Percentiles rank a stretch among this genome's conserved stretches.
Conservation (phyloP, 176 grass and related monocot species). For the Poa pratensis region DNA sequence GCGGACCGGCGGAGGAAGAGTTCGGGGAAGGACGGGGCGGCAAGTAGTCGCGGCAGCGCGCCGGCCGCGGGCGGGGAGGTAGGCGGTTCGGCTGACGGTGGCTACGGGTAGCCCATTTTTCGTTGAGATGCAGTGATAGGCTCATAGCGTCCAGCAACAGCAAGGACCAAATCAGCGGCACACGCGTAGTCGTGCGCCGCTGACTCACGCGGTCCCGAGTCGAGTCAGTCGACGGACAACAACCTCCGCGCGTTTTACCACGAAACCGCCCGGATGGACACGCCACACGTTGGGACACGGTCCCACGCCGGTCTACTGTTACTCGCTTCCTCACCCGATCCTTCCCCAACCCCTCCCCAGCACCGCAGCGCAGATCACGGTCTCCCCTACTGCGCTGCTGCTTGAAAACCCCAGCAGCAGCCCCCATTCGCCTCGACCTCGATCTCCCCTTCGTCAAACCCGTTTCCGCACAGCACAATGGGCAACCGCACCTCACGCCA, state of each 20-base stretch:
- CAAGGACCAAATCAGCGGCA: not conserved
- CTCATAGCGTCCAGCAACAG: not conserved
- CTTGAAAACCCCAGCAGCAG: not conserved
- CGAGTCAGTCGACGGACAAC: not conserved
- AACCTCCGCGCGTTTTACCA: not conserved
- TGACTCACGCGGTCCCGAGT: not conserved
- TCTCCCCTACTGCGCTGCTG: not conserved
- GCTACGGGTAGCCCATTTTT: no score
- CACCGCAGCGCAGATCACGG: not conserved
- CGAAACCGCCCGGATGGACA: not conserved
- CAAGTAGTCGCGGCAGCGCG: no score
- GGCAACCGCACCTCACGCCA: constrained; percentile 78
- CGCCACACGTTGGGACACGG: not conserved
- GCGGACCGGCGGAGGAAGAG: no score
- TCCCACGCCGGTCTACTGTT: not conserved
- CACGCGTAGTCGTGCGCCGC: not conserved
- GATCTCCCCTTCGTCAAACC: constrained; percentile 30
- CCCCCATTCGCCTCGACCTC: not conserved
- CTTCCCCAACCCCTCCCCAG: constrained; percentile 25
- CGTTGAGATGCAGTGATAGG: no score
- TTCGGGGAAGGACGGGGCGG: no score
- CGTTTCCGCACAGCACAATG: constrained; percentile 50
- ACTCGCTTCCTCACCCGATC: not conserved
- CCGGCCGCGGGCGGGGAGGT: no score
- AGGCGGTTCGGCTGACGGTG: no score